Evolutionary conservation across 768 basidiomycete species (phyloP).

Genomic region (Psilocybe tampanensis): DNA sequence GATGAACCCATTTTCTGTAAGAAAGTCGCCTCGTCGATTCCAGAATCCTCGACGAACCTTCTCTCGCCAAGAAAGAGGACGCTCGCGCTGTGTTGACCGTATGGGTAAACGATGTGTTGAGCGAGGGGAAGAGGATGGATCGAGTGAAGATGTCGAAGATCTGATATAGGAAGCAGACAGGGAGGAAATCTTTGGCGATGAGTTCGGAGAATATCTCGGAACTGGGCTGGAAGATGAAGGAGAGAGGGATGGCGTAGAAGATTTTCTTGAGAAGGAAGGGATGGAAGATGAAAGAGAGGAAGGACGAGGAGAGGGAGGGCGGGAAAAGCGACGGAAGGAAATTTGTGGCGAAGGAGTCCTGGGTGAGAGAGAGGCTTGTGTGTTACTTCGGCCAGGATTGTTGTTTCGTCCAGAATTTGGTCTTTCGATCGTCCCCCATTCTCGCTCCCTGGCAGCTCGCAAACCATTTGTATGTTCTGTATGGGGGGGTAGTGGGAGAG

Average conservation of each 20-base stretch:
- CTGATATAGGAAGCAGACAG: neutral
- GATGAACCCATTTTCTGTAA: neutral
- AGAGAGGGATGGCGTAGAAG: neutral
- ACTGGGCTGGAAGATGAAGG: neutral
- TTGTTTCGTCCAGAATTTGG: neutral
- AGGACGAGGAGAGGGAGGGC: neutral
- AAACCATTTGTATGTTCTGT: neutral
- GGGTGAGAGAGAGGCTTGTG: neutral
- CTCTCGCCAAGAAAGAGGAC: neutral
- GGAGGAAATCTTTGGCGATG: neutral
- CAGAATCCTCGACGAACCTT: neutral
- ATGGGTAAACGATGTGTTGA: neutral
- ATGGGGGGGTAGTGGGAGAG: neutral
- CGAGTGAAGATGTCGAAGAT: neutral
- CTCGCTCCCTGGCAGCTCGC: neutral
- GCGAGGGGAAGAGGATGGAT: neutral
- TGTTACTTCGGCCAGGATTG: neutral
- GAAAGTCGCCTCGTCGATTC: neutral
- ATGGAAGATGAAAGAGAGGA: neutral
- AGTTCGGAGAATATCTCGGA: neutral
- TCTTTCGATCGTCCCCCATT: neutral
- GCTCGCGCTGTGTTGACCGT: neutral
- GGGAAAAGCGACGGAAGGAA: neutral
- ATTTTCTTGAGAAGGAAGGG: neutral
- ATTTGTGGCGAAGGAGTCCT: neutral